Evolutionary conservation across 805 yeast species (phyloP).

Genomic region (Naumovozyma castellii): DNA sequence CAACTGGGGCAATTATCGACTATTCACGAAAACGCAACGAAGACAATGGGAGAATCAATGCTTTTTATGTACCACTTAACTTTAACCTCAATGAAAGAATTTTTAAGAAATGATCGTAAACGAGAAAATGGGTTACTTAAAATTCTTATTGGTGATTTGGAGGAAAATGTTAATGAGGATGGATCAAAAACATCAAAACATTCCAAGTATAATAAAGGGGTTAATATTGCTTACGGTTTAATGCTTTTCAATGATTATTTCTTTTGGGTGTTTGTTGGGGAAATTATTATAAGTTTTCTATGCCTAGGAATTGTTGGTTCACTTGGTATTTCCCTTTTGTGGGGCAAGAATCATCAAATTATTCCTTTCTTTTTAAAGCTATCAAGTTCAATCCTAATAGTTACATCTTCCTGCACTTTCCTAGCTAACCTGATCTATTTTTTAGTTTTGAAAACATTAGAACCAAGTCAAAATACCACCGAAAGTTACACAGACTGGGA

Average conservation of each 20-base stretch:
- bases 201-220: constrained; percentile 10
- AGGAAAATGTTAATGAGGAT: constrained; percentile 1
- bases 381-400: constrained; percentile 3
- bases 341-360: constrained; percentile 3
- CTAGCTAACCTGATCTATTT: constrained; percentile 4
- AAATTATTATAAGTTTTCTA: constrained; percentile 5
- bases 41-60: constrained; percentile 19
- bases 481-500: constrained; percentile 10
- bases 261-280: not conserved
- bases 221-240: constrained; percentile 9
- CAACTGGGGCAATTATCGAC: constrained; percentile 21
- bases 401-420: constrained; percentile 9
- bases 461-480: constrained; percentile 5
- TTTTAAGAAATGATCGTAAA: constrained; percentile 11
- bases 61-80: constrained; percentile 19
- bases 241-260: constrained; percentile 10
- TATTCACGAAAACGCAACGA: constrained; percentile 11
- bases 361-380: constrained; percentile 7
- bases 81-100: constrained; percentile 13
- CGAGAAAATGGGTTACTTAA: constrained; percentile 14
- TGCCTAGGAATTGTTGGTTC: constrained; percentile 5
- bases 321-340: constrained; percentile 7
- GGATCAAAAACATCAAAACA: not conserved
- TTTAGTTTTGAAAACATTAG: constrained; percentile 11
- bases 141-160: constrained; percentile 6